phyloP scores from a whole-genome alignment of 257 asterid genomes.

The Prunella vulgaris region DNA sequence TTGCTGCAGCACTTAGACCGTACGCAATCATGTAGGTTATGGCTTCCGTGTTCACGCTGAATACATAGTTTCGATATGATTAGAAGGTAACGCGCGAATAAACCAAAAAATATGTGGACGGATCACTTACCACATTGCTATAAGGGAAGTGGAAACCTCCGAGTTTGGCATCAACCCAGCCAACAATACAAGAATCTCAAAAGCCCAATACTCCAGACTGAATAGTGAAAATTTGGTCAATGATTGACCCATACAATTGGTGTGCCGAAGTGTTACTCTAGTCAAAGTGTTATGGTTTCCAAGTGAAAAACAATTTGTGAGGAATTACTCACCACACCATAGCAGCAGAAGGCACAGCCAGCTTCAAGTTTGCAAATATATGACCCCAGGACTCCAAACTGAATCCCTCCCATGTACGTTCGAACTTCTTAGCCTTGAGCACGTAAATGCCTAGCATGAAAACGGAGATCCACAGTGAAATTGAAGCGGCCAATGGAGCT shows the following conservation, averaged over 20 bases:
- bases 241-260: too few relatives aligned
- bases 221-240: too few relatives aligned
- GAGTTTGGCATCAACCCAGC: constrained; percentile 86
- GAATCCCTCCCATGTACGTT: constrained; percentile 55
- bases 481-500: constrained; percentile 58
- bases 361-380: constrained; percentile 31
- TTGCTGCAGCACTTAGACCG: constrained; percentile 73
- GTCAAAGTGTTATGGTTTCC: neutral
- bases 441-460: constrained; percentile 41
- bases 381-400: constrained; percentile 32
- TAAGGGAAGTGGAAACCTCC: constrained; percentile 55
- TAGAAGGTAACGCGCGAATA: neutral
- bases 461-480: constrained; percentile 60
- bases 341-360: constrained; percentile 70
- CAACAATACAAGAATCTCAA: constrained; percentile 74
- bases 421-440: constrained; percentile 30
- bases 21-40: constrained; percentile 50
- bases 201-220: constrained; percentile 88
- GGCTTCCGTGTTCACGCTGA: constrained; percentile 46
- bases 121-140: constrained; percentile 70
- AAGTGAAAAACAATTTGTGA: neutral
- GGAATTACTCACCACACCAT: constrained; percentile 60
- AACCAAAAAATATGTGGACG: neutral
- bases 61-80: neutral
- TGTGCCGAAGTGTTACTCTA: too few relatives aligned